Percentiles rank a stretch among this genome's conserved stretches.
These are phyloP conservation scores for Aurantiochytrium sp. DNA, from an alignment of 108 stramenopile species.

Conservation along the genomic window DNA sequence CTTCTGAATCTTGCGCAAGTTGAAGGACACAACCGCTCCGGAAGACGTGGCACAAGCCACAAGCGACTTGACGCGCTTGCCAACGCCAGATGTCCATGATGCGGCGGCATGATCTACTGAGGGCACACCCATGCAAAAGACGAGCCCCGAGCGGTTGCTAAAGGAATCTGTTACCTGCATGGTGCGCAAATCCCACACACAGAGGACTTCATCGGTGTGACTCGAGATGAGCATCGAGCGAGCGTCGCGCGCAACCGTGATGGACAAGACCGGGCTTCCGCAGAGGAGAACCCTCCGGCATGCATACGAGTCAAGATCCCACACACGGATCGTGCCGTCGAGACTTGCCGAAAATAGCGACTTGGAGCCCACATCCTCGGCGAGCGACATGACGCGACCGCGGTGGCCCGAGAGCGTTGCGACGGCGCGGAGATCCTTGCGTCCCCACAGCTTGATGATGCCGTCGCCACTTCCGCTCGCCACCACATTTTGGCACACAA, in stretches of 20 bases:
- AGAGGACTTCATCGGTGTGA: not conserved
- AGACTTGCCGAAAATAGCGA: not conserved
- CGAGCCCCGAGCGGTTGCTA: not conserved
- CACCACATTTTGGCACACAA: not conserved
- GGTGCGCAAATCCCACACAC: not conserved
- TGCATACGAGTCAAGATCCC: not conserved
- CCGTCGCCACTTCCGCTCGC: conserved; percentile 5
- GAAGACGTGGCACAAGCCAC: not conserved
- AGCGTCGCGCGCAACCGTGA: not conserved
- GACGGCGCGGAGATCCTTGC: not conserved
- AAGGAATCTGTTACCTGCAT: conserved; percentile 5
- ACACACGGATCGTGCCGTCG: conserved; percentile 21
- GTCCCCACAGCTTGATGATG: conserved; percentile 13
- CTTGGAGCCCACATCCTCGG: not conserved
- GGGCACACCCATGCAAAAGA: not conserved
- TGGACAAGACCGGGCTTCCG: not conserved
- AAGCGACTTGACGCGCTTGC: not conserved
- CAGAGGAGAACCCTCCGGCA: not conserved
- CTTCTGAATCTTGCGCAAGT: not conserved
- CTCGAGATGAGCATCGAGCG: not conserved
- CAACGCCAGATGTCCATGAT: not conserved
- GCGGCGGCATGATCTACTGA: not conserved
- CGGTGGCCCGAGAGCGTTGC: not conserved
- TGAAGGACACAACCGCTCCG: not conserved
- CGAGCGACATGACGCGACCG: not conserved